Evolutionary conservation across 2,329 filamentous ascomycete species (phyloP), one percentile per base, ranked within the genome.

Genomic region (Phyllosticta ampelicida): DNA sequence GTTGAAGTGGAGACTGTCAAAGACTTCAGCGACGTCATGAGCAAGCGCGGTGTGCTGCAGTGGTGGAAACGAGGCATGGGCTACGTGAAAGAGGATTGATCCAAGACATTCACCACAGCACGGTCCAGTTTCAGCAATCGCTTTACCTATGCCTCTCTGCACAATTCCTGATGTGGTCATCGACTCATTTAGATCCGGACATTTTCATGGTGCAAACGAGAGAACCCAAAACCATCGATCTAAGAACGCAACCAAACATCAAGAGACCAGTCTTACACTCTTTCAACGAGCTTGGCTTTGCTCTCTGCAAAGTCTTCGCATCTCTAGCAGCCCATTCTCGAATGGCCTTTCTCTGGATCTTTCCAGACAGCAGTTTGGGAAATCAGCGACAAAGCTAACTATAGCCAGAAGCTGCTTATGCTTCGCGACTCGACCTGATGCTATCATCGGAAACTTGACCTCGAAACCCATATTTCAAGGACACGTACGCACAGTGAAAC

Each of bases 1-100:
- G 66, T 79, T 54, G 86, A 89, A 69, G 79, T 83, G 1, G 78
- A 78, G 3, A 81, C 81, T 1, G 81, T 88, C 5, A 81, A 82
- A 62, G 82, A 83, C 11, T 89, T 89, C 69, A 83, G 79, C 0
- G 70, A 70, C 26, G 70, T 75, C 18, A 87, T 89, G 85, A 76
- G 84, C 56, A 66, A 74, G 36, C 75, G 78, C 53, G 83, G 84
- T 0, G 68, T 88, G 5, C 75, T 75, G 62, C 68, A 65, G 0
- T 90, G 86, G 86, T 89, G 85, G 85, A 80, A 80, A 65, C 78
- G 74, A 53, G 84, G 78, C 0, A 89, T 89, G 86, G 83, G 84
- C 11, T 85, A 71, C 21, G 52, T 58, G 8, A 49, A 51, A 21
- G 55, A 58, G 18, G 9, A 53, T 3, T 44, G 36, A 44, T 44